Percentiles rank a stretch among this genome's conserved stretches.
phyloP scores from a whole-genome alignment of 176 grass and related monocot species.

The Zoysia japonica region DNA sequence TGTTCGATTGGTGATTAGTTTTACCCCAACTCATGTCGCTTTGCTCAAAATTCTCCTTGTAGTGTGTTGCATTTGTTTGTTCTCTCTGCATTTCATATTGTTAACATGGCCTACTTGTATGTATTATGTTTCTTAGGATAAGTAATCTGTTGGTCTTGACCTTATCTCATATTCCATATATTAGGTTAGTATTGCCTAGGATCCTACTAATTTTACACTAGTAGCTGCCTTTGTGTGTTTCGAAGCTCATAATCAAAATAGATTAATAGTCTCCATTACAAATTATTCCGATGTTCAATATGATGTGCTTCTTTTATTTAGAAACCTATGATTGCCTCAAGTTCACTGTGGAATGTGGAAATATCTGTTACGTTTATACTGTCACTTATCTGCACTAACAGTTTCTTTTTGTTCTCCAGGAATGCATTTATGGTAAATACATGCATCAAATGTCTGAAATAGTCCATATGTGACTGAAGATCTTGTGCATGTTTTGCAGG shows the following conservation, averaged over 20 bases:
- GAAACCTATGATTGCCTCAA: neutral
- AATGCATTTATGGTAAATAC: neutral
- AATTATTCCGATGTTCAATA: neutral
- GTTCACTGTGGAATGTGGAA: neutral
- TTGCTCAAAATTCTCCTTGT: neutral
- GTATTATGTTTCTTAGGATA: neutral
- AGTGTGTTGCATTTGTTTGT: neutral
- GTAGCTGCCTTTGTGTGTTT: neutral
- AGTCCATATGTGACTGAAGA: constrained; percentile 3
- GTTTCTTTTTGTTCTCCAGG: neutral
- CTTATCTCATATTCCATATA: neutral
- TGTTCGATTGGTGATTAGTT: neutral
- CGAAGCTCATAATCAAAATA: neutral
- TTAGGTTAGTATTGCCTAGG: neutral
- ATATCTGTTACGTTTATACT: neutral
- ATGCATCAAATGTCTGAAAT: constrained; percentile 24
- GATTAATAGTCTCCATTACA: neutral
- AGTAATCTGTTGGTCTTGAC: neutral
- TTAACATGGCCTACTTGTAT: neutral
- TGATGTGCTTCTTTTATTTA: neutral
- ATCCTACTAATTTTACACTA: neutral
- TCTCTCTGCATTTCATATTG: neutral
- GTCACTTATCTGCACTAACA: neutral
- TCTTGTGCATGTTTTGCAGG: constrained; percentile 52
- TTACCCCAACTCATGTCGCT: neutral